Percentiles rank a stretch among this genome's conserved stretches.
phyloP scores from a whole-genome alignment of 2,329 filamentous ascomycete species.

The Gremmenia infestans region DNA sequence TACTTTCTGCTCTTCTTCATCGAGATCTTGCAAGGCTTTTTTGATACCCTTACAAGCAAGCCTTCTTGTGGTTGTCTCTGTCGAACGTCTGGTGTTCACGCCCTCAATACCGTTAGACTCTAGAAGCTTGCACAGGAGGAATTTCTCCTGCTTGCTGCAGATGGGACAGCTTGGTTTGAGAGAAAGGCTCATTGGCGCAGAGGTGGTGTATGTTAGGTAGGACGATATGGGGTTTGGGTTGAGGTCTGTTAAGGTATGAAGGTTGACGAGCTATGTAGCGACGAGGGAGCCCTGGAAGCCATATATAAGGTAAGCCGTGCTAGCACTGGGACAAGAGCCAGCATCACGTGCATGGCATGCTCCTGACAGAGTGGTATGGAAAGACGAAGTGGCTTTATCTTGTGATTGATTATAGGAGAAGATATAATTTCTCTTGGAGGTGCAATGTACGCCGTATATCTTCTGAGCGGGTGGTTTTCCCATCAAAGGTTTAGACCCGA shows the following conservation, averaged over 20 bases:
- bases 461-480: background rate
- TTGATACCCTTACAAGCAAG: conserved; percentile 40
- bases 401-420: too few species aligned
- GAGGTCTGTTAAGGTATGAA: background rate
- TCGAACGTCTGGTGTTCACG: conserved; percentile 39
- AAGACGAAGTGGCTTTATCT: too few species aligned
- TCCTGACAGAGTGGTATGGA: too few species aligned
- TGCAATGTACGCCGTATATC: too few species aligned
- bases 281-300: too few species aligned
- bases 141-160: conserved; percentile 26
- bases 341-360: too few species aligned
- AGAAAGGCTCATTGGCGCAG: conserved; percentile 3
- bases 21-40: conserved; percentile 27
- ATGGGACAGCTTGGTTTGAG: conserved; percentile 20
- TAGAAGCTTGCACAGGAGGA: conserved; percentile 40
- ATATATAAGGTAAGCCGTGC: too few species aligned
- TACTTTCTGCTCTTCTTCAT: conserved; percentile 36
- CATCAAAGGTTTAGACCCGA: background rate
- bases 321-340: too few species aligned
- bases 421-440: too few species aligned
- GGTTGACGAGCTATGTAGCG: too few species aligned
- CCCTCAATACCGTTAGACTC: conserved; percentile 41
- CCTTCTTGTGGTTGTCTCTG: conserved; percentile 34
- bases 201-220: background rate
- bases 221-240: background rate